These are phyloP conservation scores for Centrapalus pauciflorus DNA, from an alignment of 129 eudicot genomes.

Conservation along the genomic window DNA sequence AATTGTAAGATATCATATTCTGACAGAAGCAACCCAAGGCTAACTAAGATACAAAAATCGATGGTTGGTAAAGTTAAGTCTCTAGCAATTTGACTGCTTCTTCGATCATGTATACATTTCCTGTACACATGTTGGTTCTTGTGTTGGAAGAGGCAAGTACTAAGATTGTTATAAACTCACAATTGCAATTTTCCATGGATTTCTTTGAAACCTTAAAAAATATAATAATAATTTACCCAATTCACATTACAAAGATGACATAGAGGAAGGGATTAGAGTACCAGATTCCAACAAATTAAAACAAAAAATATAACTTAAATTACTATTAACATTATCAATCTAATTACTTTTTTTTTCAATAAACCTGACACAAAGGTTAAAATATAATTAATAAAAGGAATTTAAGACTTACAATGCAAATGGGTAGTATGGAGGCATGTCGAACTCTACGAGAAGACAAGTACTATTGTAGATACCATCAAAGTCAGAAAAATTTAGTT, in stretches of 20 bases:
- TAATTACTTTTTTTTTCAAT: no score
- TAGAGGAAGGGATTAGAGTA: no score
- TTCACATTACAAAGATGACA: not conserved
- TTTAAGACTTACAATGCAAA: no score
- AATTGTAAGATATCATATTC: constrained; percentile 11
- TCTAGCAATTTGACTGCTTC: not conserved
- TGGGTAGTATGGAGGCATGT: no score
- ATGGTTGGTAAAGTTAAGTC: not conserved
- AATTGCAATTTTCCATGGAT: not conserved
- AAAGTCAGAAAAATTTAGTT: no score
- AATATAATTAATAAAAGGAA: no score
- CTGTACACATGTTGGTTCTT: not conserved
- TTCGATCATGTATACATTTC: not conserved
- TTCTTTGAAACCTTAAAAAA: not conserved
- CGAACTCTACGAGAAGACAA: no score
- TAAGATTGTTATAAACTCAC: not conserved
- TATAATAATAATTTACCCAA: not conserved
- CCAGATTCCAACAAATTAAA: no score
- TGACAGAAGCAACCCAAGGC: constrained; percentile 4
- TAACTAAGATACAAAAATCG: not conserved
- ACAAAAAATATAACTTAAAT: no score
- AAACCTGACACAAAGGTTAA: no score
- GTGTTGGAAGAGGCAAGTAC: not conserved
- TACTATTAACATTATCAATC: no score
- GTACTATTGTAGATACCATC: no score